Evolutionary conservation across 2,329 filamentous ascomycete species (phyloP).

Genomic region (Penicillium vulpinum): DNA sequence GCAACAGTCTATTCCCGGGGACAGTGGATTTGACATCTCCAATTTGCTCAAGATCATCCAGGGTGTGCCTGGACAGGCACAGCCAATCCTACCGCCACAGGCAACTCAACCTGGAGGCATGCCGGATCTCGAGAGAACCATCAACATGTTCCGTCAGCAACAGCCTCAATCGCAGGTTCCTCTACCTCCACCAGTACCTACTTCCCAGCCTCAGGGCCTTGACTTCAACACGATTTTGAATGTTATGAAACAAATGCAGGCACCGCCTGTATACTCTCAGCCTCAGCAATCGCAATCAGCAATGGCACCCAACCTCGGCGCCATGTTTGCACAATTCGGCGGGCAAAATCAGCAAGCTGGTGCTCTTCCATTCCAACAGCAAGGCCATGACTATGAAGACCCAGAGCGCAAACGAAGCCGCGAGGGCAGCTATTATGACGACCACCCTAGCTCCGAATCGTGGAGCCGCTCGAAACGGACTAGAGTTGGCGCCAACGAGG

Average conservation of each 20-base stretch:
- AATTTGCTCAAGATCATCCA: slow-evolving; percentile 45
- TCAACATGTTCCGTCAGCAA: slow-evolving; percentile 15
- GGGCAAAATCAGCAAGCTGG: slow-evolving; percentile 26
- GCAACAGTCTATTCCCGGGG: slow-evolving; percentile 23
- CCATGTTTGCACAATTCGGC: slow-evolving; percentile 36
- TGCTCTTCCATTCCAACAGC: slow-evolving; percentile 14
- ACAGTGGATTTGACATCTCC: slow-evolving; percentile 38
- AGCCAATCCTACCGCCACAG: slow-evolving; percentile 32
- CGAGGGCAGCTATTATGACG: slow-evolving; percentile 36
- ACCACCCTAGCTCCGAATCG: slow-evolving; percentile 29
- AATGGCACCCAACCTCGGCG: slow-evolving; percentile 37
- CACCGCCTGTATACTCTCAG: slow-evolving; percentile 27
- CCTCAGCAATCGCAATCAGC: slow-evolving; percentile 28
- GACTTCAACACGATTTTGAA: slow-evolving; percentile 44
- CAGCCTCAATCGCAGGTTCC: slow-evolving; percentile 13
- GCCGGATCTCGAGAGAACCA: slow-evolving; percentile 24
- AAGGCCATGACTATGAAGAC: slow-evolving; percentile 37
- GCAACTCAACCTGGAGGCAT: slow-evolving; percentile 26
- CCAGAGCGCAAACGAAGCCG: slow-evolving; percentile 44
- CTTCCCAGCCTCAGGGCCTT: slow-evolving; percentile 30
- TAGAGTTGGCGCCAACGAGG: slow-evolving; percentile 7
- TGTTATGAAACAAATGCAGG: slow-evolving; percentile 43
- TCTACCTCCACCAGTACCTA: slow-evolving; percentile 26
- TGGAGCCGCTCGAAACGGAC: slow-evolving; percentile 38
- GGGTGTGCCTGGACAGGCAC: slow-evolving; percentile 32